These are phyloP conservation scores for Medicago ruthenica DNA, from an alignment of 306 rosid genomes.

Conservation along the genomic window DNA sequence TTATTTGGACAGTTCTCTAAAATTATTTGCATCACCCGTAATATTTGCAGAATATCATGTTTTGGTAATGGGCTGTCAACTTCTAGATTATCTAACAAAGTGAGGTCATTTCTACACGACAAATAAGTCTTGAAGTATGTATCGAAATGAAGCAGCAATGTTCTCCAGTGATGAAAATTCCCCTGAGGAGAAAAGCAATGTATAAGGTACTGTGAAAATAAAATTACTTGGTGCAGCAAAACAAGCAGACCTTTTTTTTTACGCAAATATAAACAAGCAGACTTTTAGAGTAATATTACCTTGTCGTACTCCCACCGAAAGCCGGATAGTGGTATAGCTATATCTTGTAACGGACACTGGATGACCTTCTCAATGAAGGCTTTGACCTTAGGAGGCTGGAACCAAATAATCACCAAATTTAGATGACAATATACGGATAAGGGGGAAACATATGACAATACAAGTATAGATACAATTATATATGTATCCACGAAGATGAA, in stretches of 20 bases:
- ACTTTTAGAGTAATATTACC: constrained; percentile 65
- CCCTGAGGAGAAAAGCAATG: constrained; percentile 66
- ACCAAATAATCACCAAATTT: constrained; percentile 50
- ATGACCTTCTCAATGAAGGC: constrained; percentile 93
- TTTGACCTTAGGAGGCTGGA: constrained; percentile 94
- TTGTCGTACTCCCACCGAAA: constrained; percentile 94
- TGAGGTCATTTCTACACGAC: constrained; percentile 86
- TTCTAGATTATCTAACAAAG: constrained; percentile 88
- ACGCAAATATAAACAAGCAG: constrained; percentile 2
- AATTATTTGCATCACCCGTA: constrained; percentile 94
- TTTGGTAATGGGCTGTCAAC: constrained; percentile 94
- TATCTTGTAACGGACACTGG: constrained; percentile 94
- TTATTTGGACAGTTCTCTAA: constrained; percentile 95
- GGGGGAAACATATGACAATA: constrained; percentile 3
- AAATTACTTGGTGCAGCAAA: constrained; percentile 18
- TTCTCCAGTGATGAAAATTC: constrained; percentile 98
- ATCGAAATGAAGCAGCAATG: constrained; percentile 90
- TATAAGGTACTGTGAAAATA: constrained; percentile 35
- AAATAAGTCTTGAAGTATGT: constrained; percentile 92
- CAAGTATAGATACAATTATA: constrained; percentile 3
- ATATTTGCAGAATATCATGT: constrained; percentile 85
- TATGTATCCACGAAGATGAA: constrained; percentile 9
- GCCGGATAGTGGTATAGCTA: constrained; percentile 96
- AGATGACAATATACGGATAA: constrained; percentile 18
- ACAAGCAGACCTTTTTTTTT: constrained; percentile 2